Evolutionary conservation across 345 rosid genomes (phyloP), one percentile per base, ranked within the genome.

Genomic region (Linum usitatissimum): DNA sequence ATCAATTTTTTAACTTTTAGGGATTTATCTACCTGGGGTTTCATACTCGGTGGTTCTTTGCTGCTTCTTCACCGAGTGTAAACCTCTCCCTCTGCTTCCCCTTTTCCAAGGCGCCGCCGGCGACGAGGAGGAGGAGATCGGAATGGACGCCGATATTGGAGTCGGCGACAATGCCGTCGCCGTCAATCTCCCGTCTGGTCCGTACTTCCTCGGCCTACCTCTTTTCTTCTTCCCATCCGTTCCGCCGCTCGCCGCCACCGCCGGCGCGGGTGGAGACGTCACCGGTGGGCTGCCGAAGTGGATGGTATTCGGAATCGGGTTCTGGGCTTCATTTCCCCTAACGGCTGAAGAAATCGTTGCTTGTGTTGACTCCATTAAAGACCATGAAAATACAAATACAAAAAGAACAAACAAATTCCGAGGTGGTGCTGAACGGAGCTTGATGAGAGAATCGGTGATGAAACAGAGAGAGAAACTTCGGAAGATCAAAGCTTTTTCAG

Each of bases 91-190:
- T 73, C 79, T 75, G 18, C 38, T 34, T 34, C 88, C 91, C 17
- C 76, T 78, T 71, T 82, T 81, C 84, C 85, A 78, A 8, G 79
- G 38, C 8, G 84, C 64, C 51, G 51, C 4, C 51, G 51, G 10
- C 51, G 65, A 36, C 38, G 38, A 34, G 0, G 38, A 34, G 28
- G 28, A 23, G 28, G 80, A n/a, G 72, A 88, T 60, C 0, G 97
- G 99, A 66, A 90, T 73, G 10, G 97, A 84, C 3, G 96, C 76
- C 0, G 99, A 90, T 67, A 93, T 84, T 12, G 97, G 96, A 96
- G 78, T 84, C 12, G 99, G 96, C 14, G 97, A 93, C 57, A 87
- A 70, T 49, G 97, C 73, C 66, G 65, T 48, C 6, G 28, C 28
- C 2, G 77, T 70, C 64, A 79, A 59, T 1, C 74, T 59, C 20